Evolutionary conservation across 2,329 filamentous ascomycete species (phyloP).

Genomic region (Aureobasidium sp.): DNA sequence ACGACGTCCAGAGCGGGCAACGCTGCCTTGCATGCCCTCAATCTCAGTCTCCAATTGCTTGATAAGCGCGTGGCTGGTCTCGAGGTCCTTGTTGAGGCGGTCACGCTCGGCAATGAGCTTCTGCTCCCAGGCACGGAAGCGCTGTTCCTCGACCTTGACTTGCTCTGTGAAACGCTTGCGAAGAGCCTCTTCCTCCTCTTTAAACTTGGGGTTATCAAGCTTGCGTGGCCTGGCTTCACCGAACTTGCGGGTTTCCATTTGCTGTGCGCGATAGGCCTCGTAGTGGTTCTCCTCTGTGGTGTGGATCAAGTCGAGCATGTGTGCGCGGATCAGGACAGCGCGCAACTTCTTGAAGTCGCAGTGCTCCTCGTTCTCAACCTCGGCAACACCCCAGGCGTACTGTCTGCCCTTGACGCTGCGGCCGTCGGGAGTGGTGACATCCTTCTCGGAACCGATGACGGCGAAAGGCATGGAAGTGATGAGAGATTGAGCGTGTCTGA

Average conservation of each 20-base stretch:
- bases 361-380: constrained; percentile 99
- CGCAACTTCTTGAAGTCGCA: constrained; percentile 99
- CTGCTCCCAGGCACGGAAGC: constrained; percentile 99
- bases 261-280: constrained; percentile 96
- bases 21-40: constrained; percentile 69
- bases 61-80: constrained; percentile 88
- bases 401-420: constrained; percentile 98
- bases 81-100: constrained; percentile 98
- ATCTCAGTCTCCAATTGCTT: constrained; percentile 88
- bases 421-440: constrained; percentile 91
- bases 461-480: constrained; percentile 98
- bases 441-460: constrained; percentile 98
- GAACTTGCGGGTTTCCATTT: constrained; percentile 99
- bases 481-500: constrained; percentile 86
- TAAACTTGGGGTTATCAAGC: constrained; percentile 99
- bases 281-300: constrained; percentile 99
- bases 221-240: constrained; percentile 95
- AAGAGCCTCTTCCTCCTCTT: constrained; percentile 97
- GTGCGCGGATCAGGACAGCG: constrained; percentile 91
- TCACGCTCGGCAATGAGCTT: constrained; percentile 99
- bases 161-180: constrained; percentile 99
- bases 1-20: constrained; percentile 23
- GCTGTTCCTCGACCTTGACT: constrained; percentile 99
- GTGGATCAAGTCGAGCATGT: constrained; percentile 99
- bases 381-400: constrained; percentile 98